Base-by-base conservation (phyloP, 1,284 basidiomycete species). In the Termitomyces sp. region DNA sequence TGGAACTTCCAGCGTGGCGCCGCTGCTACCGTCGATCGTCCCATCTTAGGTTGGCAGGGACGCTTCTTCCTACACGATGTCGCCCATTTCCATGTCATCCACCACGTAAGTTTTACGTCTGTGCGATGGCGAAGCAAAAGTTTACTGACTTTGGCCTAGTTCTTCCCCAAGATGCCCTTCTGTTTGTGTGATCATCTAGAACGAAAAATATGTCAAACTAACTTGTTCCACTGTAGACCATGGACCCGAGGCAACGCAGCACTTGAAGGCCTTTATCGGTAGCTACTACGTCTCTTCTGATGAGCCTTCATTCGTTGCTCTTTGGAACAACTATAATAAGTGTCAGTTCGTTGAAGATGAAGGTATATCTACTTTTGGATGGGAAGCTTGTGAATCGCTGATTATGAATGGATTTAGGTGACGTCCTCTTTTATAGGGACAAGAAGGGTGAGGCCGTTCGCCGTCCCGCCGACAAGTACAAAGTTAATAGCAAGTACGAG, bases 281-380 rank as follows among this genome's bases (percentile, higher is more conserved):
- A 71, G 79, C 0, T 73, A 81, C 60, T 82, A 83, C 57, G 67
- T 63, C 18, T 73, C 61, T 54, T 79, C 77, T n/a, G 69, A 78
- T 30, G 69, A 72, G 50, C 74, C 75, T 16, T 72, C 73, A 2
- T 83, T 82, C 69, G 63, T 70, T 54, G 74, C 79, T 1, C 71
- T 84, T 3, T 84, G 80, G 80, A 68, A 76, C 14, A 79, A 68
- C 49, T 83, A 81, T 62, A 83, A 81, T 59, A 68, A 73, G 16
- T 86, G 80, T 57, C 73, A 84, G 63, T 91, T 86, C 68, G 83
- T 91, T 49, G 88, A 91, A 49, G 67, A 75, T 52, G 64, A 74
- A 48, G 70, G 71, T 72, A 26, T 46, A 56, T 60, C 10, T 26
- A 35, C n/a, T 21, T 41, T 37, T 34, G 54, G 44, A 26, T 50